These are phyloP conservation scores for Raddia guianensis DNA, from an alignment of 176 grass and related monocot species.

Conservation along the genomic window DNA sequence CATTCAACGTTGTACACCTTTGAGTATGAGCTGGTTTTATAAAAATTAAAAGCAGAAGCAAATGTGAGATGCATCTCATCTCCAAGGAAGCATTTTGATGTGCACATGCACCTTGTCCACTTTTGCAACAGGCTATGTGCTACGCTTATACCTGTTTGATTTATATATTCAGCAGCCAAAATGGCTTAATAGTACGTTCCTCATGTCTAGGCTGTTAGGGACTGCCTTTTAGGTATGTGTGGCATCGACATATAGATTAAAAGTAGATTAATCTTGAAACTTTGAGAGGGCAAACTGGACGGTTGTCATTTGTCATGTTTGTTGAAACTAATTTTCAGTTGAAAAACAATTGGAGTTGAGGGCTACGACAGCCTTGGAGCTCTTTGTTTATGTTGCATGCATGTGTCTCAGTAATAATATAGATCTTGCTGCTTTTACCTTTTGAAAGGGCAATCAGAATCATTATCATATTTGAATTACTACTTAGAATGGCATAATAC, in stretches of 20 bases:
- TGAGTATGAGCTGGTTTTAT: slow-evolving; percentile 31
- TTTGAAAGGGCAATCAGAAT: background rate
- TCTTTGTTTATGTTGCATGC: slow-evolving; percentile 25
- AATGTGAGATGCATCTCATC: slow-evolving; percentile 35
- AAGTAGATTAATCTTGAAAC: slow-evolving; percentile 6
- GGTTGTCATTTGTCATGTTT: slow-evolving; percentile 32
- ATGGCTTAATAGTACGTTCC: slow-evolving; percentile 26
- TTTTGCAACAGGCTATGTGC: slow-evolving; percentile 36
- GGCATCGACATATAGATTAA: slow-evolving; percentile 4
- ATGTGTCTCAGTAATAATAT: slow-evolving; percentile 20
- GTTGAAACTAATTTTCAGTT: slow-evolving; percentile 37
- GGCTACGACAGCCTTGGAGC: background rate
- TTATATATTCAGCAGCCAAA: slow-evolving; percentile 36
- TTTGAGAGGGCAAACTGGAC: slow-evolving; percentile 20
- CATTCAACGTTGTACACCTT: background rate
- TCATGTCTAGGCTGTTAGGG: slow-evolving; percentile 26
- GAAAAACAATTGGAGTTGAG: slow-evolving; percentile 6
- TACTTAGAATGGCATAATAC: background rate
- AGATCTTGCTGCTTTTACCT: background rate
- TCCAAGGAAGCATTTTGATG: slow-evolving; percentile 36
- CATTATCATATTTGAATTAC: background rate
- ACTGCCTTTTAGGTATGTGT: slow-evolving; percentile 36
- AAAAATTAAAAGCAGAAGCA: slow-evolving; percentile 32
- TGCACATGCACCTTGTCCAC: slow-evolving; percentile 42
- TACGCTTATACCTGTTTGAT: slow-evolving; percentile 29